These are phyloP conservation scores for Mycena polygramma DNA, from an alignment of 768 basidiomycete genomes.

Conservation along the genomic window DNA sequence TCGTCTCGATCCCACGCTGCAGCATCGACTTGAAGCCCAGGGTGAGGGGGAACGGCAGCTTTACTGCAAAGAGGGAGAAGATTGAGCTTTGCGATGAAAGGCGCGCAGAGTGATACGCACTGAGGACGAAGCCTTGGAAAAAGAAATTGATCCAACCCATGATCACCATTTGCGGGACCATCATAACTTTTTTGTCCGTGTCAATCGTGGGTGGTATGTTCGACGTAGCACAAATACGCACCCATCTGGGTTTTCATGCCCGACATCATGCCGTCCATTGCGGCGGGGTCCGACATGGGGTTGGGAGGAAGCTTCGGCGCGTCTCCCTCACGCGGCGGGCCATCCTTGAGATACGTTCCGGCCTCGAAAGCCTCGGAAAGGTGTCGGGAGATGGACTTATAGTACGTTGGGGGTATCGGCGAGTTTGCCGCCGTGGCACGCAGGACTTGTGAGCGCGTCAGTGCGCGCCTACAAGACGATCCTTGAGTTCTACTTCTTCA, in stretches of 20 bases:
- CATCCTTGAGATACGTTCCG: conserved; percentile 91
- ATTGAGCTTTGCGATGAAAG: conserved; percentile 13
- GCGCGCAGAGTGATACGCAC: conserved; percentile 64
- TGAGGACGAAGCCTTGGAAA: conserved; percentile 98
- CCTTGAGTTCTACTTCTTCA: conserved; percentile 12
- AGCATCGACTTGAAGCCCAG: conserved; percentile 98
- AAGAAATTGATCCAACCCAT: conserved; percentile 99
- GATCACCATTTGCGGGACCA: conserved; percentile 98
- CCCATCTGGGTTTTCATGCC: conserved; percentile 98
- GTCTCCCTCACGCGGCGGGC: conserved; percentile 74
- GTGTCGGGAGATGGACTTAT: conserved; percentile 80
- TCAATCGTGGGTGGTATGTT: not conserved
- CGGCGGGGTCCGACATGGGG: conserved; percentile 88
- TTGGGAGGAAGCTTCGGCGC: conserved; percentile 74
- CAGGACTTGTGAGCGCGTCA: conserved; percentile 87
- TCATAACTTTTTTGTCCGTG: conserved; percentile 70
- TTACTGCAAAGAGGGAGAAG: conserved; percentile 65
- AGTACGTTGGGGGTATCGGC: conserved; percentile 81
- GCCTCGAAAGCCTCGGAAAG: conserved; percentile 78
- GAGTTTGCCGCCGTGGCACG: conserved; percentile 85
- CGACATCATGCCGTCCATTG: conserved; percentile 99
- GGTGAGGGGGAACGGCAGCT: conserved; percentile 96
- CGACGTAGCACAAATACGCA: not conserved
- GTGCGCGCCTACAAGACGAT: conserved; percentile 67
- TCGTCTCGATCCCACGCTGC: conserved; percentile 94